Percentiles rank a stretch among this genome's conserved stretches.
phyloP scores from a whole-genome alignment of 2,329 filamentous ascomycete species.

The Colletotrichum lupini region DNA sequence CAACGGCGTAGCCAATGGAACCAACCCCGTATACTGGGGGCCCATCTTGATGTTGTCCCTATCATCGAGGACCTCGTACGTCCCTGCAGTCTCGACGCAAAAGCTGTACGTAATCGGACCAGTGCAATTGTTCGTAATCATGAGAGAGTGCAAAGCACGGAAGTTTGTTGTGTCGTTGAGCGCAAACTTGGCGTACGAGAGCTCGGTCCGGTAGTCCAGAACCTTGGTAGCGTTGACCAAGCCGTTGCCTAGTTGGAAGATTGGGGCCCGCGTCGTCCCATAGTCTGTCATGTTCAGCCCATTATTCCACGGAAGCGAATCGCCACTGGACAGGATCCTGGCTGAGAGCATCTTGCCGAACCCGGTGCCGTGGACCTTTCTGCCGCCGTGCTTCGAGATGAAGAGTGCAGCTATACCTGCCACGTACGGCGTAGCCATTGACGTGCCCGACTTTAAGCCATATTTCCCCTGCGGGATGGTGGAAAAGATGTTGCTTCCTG shows the following conservation, averaged over 20 bases:
- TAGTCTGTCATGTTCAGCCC: constrained; percentile 36
- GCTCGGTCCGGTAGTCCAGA: constrained; percentile 50
- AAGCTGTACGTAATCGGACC: constrained; percentile 53
- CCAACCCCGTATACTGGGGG: not conserved
- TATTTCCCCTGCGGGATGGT: constrained; percentile 58
- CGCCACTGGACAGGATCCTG: constrained; percentile 44
- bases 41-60: constrained; percentile 17
- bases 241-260: constrained; percentile 58
- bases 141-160: constrained; percentile 44
- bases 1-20: not conserved
- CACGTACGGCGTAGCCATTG: constrained; percentile 66
- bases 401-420: constrained; percentile 62
- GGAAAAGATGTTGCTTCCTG: constrained; percentile 61
- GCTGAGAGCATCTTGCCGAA: constrained; percentile 40
- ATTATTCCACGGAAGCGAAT: constrained; percentile 49
- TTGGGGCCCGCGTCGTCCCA: constrained; percentile 40
- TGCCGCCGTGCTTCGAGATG: constrained; percentile 54
- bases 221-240: constrained; percentile 59
- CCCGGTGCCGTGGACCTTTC: constrained; percentile 48
- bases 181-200: constrained; percentile 56
- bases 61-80: constrained; percentile 21
- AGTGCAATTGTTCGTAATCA: constrained; percentile 56
- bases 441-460: constrained; percentile 62
- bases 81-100: constrained; percentile 47
- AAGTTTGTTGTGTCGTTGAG: constrained; percentile 62